phyloP scores from a whole-genome alignment of 352 stramenopile species.

The Globisporangium ultimum region DNA sequence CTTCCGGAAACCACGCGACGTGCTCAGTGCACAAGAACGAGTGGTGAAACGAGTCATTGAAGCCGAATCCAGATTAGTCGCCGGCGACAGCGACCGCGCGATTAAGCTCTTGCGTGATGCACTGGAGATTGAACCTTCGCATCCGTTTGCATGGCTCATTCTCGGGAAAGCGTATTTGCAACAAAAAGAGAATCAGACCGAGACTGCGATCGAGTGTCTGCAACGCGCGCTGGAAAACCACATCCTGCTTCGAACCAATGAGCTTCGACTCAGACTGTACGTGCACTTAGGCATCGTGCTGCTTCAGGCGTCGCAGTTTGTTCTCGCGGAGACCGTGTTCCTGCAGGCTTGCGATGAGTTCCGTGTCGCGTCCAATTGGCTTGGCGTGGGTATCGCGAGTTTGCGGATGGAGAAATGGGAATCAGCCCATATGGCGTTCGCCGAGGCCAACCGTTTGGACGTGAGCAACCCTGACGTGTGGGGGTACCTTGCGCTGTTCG shows the following conservation, averaged over 20 bases:
- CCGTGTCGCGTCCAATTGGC: conserved; percentile 64
- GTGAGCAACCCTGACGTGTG: conserved; percentile 63
- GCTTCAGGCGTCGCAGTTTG: conserved; percentile 66
- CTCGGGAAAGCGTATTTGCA: conserved; percentile 45
- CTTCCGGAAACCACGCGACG: conserved; percentile 29
- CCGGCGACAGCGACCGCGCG: conserved; percentile 21
- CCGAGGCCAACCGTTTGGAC: conserved; percentile 75
- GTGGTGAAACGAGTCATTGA: conserved; percentile 46
- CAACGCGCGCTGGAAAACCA: conserved; percentile 39
- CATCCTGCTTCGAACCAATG: conserved; percentile 23
- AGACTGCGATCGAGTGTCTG: conserved; percentile 48
- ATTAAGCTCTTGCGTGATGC: conserved; percentile 46
- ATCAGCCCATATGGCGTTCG: conserved; percentile 52
- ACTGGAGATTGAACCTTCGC: conserved; percentile 48
- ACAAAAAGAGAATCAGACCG: conserved; percentile 33
- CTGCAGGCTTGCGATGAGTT: conserved; percentile 57
- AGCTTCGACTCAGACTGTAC: conserved; percentile 39
- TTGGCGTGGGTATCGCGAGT: conserved; percentile 69
- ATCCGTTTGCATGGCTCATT: conserved; percentile 56
- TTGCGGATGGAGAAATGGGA: conserved; percentile 66
- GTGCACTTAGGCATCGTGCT: conserved; percentile 59
- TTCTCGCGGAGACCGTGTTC: conserved; percentile 48
- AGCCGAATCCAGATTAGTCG: conserved; percentile 33
- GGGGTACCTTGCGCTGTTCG: conserved; percentile 67
- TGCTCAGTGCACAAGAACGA: conserved; percentile 40